phyloP scores from a whole-genome alignment of 768 basidiomycete genomes.

The Lenzites betulinus region DNA sequence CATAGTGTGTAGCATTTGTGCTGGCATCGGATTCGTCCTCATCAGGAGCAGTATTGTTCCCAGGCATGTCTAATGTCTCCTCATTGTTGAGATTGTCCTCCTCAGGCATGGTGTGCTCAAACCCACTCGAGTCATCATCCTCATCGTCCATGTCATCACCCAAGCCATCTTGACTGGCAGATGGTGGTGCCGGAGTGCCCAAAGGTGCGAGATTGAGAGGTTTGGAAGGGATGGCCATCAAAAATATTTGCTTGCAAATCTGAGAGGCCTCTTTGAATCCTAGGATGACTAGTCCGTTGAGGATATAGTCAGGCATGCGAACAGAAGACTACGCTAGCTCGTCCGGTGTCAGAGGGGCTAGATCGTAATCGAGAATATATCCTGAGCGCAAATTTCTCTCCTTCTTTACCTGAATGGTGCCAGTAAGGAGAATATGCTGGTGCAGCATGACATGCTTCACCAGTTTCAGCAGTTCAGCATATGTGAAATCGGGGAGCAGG shows the following conservation, averaged over 20 bases:
- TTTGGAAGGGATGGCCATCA: no score
- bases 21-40: no score
- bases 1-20: no score
- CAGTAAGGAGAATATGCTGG: constrained; percentile 30
- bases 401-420: constrained; percentile 9
- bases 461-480: constrained; percentile 29
- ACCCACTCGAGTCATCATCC: no score
- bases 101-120: no score
- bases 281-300: not conserved
- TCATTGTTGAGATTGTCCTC: no score
- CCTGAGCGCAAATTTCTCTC: not conserved
- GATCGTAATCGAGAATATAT: not conserved
- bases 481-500: constrained; percentile 33
- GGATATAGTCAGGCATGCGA: not conserved
- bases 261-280: not conserved
- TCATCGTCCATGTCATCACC: no score
- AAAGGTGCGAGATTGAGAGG: no score
- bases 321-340: not conserved
- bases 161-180: no score
- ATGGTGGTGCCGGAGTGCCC: no score
- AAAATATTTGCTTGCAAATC: not conserved
- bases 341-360: not conserved
- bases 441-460: constrained; percentile 31
- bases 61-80: no score
- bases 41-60: no score